phyloP scores from a whole-genome alignment of 1,139 yeast genomes.

The Kodamaea derodonti region DNA sequence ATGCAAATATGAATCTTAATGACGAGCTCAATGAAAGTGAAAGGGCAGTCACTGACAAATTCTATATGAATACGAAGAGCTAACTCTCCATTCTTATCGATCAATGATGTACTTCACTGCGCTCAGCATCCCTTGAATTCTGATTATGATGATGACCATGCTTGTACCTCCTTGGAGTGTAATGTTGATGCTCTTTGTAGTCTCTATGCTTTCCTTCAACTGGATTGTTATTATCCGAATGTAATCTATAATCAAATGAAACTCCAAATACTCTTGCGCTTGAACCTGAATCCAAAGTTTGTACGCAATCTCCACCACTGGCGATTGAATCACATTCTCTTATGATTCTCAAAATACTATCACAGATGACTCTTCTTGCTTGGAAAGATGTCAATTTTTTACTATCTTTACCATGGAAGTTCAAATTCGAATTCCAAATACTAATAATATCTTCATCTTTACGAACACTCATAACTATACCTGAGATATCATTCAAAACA shows the following conservation, averaged over 20 bases:
- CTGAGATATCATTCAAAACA: constrained; percentile 45
- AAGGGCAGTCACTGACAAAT: no score
- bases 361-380: constrained; percentile 48
- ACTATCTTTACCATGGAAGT: constrained; percentile 23
- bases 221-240: constrained; percentile 28
- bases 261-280: constrained; percentile 43
- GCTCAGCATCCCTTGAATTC: no score
- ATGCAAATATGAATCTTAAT: no score
- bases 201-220: constrained; percentile 7
- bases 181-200: background rate
- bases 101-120: no score
- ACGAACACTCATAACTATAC: constrained; percentile 49
- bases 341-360: constrained; percentile 42
- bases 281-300: constrained; percentile 31
- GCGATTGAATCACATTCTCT: constrained; percentile 46
- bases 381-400: constrained; percentile 41
- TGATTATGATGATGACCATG: background rate
- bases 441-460: constrained; percentile 48
- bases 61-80: no score
- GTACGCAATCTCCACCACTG: constrained; percentile 30
- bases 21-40: no score
- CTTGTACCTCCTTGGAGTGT: constrained; percentile 1
- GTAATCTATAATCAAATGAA: constrained; percentile 45
- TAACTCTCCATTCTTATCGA: no score
- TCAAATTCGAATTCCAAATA: constrained; percentile 52